A percentile compares a stretch with the other conserved stretches of the same genome.
Evolutionary conservation across 148 eudicot species (phyloP).

Genomic region (Camellia japonica): DNA sequence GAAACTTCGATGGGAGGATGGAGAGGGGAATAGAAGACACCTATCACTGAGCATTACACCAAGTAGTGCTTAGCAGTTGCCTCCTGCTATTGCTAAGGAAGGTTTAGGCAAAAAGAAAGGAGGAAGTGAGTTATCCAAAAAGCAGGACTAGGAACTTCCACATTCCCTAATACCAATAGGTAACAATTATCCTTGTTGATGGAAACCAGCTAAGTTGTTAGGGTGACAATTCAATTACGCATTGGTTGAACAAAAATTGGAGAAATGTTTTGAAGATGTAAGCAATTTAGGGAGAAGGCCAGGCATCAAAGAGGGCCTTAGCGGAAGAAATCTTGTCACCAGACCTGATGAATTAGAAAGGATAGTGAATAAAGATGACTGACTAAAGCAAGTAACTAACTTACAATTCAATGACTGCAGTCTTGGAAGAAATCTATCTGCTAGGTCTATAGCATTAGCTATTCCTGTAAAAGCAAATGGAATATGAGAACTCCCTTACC

Average conservation of each 20-base stretch:
- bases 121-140: too few relatives aligned
- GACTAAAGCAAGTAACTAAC: constrained; percentile 20
- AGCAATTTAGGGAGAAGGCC: background rate
- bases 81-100: too few relatives aligned
- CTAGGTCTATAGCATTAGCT: constrained; percentile 89
- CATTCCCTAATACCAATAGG: too few relatives aligned
- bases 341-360: background rate
- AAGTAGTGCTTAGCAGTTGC: too few relatives aligned
- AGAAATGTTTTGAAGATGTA: background rate
- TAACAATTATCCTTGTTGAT: too few relatives aligned
- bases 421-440: constrained; percentile 88
- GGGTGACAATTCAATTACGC: too few relatives aligned
- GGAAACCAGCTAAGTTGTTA: too few relatives aligned
- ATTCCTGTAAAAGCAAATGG: constrained; percentile 52
- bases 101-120: too few relatives aligned
- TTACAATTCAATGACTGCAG: constrained; percentile 80
- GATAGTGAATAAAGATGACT: background rate
- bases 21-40: background rate
- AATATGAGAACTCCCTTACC: constrained; percentile 9
- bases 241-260: too few relatives aligned
- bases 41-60: background rate
- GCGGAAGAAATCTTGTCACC: background rate
- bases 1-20: background rate
- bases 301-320: constrained; percentile 4
- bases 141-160: too few relatives aligned